Evolutionary conservation across 306 rosid species (phyloP).

Genomic region (Trichosanthes truncata): DNA sequence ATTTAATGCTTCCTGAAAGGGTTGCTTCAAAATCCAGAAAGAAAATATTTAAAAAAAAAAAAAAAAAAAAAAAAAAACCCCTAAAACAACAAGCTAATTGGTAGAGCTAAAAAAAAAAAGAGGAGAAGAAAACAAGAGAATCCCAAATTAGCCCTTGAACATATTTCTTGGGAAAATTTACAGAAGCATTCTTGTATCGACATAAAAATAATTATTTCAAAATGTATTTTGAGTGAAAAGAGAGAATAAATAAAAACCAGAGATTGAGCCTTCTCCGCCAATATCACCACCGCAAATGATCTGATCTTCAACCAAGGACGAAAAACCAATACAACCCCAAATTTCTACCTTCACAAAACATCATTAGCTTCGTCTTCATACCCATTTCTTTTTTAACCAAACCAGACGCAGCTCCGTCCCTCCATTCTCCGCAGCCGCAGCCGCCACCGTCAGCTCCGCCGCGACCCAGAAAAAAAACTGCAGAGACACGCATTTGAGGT

Average conservation of each 20-base stretch:
- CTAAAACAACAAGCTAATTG: background rate
- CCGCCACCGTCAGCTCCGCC: slow-evolving; percentile 12
- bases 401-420: slow-evolving; percentile 16
- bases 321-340: background rate
- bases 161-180: background rate
- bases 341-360: slow-evolving; percentile 1
- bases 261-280: slow-evolving; percentile 20
- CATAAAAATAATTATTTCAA: background rate
- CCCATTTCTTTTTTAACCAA: background rate
- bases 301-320: background rate
- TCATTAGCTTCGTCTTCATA: slow-evolving; percentile 9
- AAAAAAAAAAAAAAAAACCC: background rate
- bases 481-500: background rate
- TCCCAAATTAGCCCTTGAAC: background rate
- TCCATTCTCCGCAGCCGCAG: background rate
- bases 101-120: background rate
- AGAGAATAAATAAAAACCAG: background rate
- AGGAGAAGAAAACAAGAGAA: background rate
- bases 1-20: background rate
- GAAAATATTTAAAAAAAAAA: background rate
- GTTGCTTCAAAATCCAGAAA: background rate
- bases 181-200: background rate
- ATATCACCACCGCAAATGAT: slow-evolving; percentile 9
- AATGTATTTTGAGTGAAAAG: background rate
- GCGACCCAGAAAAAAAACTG: background rate